phyloP scores from a whole-genome alignment of 257 asterid species.

The Solanum stenotomum region DNA sequence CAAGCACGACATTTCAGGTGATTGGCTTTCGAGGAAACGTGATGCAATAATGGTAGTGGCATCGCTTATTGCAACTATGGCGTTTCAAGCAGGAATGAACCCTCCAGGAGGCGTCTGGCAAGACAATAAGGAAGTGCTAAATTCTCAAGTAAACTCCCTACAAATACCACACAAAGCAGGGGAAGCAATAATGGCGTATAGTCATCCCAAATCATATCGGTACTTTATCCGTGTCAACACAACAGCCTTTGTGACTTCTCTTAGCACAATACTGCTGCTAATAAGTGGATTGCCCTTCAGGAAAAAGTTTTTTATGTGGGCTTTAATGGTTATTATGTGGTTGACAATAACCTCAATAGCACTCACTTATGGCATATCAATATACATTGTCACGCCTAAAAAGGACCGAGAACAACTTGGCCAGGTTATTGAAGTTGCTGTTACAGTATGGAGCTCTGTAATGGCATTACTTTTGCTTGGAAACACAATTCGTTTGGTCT shows the following conservation, averaged over 20 bases:
- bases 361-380: background rate
- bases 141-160: background rate
- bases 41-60: conserved; percentile 25
- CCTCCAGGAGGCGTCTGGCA: conserved; percentile 28
- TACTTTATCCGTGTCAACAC: conserved; percentile 1
- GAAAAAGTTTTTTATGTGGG: conserved; percentile 12
- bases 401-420: background rate
- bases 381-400: background rate
- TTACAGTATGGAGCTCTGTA: conserved; percentile 18
- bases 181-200: conserved; percentile 1
- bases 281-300: conserved; percentile 18
- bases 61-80: conserved; percentile 21
- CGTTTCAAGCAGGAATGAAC: conserved; percentile 18
- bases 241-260: conserved; percentile 26
- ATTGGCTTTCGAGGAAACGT: conserved; percentile 5
- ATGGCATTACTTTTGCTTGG: conserved; percentile 14
- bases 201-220: background rate
- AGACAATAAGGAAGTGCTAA: background rate
- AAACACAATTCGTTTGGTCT: conserved; percentile 15
- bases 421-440: background rate
- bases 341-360: conserved; percentile 14
- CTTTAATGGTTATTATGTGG: conserved; percentile 24
- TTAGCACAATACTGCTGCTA: conserved; percentile 20
- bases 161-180: background rate
- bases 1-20: background rate